A percentile compares a stretch with the other conserved stretches of the same genome.
Evolutionary conservation across 1,139 yeast species (phyloP).

Genomic region (Saccharomyces uvarum): DNA sequence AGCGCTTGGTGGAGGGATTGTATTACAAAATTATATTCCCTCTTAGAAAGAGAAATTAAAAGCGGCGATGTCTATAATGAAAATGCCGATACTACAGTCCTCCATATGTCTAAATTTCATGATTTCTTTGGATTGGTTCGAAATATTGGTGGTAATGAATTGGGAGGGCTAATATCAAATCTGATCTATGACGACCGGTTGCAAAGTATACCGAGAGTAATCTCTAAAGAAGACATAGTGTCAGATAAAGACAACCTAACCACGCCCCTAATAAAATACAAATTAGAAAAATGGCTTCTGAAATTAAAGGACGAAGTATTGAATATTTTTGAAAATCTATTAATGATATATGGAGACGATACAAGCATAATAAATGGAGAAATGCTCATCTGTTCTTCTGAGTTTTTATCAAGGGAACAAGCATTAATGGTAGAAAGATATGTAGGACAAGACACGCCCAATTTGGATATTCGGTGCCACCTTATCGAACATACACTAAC

Average conservation of each 20-base stretch:
- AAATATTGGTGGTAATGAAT: slow-evolving; percentile 23
- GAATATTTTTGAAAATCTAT: slow-evolving; percentile 21
- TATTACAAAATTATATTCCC: slow-evolving; percentile 17
- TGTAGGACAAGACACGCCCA: slow-evolving; percentile 23
- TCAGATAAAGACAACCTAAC: slow-evolving; percentile 4
- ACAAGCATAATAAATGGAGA: slow-evolving; percentile 15
- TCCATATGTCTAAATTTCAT: slow-evolving; percentile 15
- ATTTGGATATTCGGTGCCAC: slow-evolving; percentile 15
- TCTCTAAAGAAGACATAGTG: slow-evolving; percentile 22
- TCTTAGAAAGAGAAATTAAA: slow-evolving; percentile 17
- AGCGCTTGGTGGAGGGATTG: slow-evolving; percentile 27
- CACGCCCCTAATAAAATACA: slow-evolving; percentile 7
- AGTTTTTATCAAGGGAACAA: slow-evolving; percentile 24
- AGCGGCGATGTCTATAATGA: slow-evolving; percentile 12
- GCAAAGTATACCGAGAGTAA: slow-evolving; percentile 23
- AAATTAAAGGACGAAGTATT: slow-evolving; percentile 20
- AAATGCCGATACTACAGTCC: slow-evolving; percentile 6
- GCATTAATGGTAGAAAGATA: slow-evolving; percentile 19
- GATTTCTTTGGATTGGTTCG: slow-evolving; percentile 23
- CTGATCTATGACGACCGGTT: slow-evolving; percentile 18
- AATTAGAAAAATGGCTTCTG: slow-evolving; percentile 25
- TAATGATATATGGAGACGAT: slow-evolving; percentile 16
- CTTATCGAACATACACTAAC: slow-evolving; percentile 20
- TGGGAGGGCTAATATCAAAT: slow-evolving; percentile 18
- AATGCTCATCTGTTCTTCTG: slow-evolving; percentile 20